These are phyloP conservation scores for Solanum verrucosum DNA, from an alignment of 257 asterid genomes.

Conservation along the genomic window DNA sequence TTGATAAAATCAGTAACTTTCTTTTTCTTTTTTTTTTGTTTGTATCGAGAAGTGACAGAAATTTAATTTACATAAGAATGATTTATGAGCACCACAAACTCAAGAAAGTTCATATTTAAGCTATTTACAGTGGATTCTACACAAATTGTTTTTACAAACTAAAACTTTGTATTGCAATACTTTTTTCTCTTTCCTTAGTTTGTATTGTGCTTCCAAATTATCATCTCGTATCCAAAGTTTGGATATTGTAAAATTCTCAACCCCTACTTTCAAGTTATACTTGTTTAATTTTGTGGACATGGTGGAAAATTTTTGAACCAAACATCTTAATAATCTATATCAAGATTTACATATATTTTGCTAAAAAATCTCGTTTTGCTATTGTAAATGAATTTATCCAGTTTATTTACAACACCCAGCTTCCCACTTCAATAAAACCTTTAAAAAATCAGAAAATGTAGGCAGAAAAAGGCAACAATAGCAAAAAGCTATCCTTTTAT, in stretches of 20 bases:
- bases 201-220: too few species aligned
- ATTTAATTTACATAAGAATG: not conserved
- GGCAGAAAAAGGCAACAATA: not conserved
- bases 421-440: not conserved
- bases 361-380: not conserved
- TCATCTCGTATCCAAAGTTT: too few species aligned
- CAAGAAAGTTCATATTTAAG: not conserved
- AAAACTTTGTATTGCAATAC: too few species aligned
- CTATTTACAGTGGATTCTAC: not conserved
- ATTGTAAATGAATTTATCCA: not conserved
- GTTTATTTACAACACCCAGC: not conserved
- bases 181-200: too few species aligned
- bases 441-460: not conserved
- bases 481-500: not conserved
- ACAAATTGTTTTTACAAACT: too few species aligned
- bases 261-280: too few species aligned
- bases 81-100: not conserved
- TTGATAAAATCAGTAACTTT: not conserved
- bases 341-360: too few species aligned
- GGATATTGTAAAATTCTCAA: too few species aligned
- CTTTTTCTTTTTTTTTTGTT: not conserved
- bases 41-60: not conserved
- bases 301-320: too few species aligned
- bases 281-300: too few species aligned
- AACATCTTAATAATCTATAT: too few species aligned